A percentile compares a stretch with the other conserved stretches of the same genome.
Conservation (phyloP, 2,329 filamentous ascomycete species). For the Verticillium longisporum region DNA sequence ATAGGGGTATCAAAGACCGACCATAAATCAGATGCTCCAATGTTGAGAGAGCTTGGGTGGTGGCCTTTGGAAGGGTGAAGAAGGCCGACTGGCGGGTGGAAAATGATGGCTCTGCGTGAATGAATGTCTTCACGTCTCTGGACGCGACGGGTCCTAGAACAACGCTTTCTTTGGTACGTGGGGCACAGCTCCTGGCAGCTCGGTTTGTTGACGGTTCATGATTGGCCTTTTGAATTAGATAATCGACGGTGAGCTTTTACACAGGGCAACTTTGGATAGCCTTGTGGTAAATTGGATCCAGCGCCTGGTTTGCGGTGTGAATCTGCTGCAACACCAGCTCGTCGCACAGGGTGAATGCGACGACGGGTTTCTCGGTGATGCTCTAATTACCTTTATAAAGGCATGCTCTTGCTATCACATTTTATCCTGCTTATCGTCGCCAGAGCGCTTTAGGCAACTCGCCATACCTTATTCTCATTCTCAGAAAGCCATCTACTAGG, state of each 20-base stretch:
- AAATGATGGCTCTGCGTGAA: neutral
- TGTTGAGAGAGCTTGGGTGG: neutral
- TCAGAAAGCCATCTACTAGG: no score
- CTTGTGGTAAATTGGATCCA: no score
- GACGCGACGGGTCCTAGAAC: neutral
- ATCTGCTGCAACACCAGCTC: no score
- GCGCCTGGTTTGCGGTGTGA: no score
- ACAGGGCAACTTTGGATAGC: neutral
- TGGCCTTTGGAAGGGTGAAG: neutral
- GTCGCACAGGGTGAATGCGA: no score
- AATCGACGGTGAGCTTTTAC: neutral
- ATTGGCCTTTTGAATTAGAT: neutral
- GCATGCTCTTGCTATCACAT: no score
- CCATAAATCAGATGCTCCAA: neutral
- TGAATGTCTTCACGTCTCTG: neutral
- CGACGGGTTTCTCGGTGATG: no score
- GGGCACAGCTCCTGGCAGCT: neutral
- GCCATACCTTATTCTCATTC: no score
- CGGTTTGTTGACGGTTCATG: neutral
- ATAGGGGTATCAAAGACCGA: neutral
- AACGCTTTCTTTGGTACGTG: neutral
- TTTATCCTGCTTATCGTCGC: no score
- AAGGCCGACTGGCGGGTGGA: neutral
- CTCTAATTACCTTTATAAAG: no score
- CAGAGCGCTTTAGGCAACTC: no score